Percentiles rank a stretch among this genome's conserved stretches.
phyloP scores from a whole-genome alignment of 2,329 filamentous ascomycete species.

The Colletotrichum musicola region DNA sequence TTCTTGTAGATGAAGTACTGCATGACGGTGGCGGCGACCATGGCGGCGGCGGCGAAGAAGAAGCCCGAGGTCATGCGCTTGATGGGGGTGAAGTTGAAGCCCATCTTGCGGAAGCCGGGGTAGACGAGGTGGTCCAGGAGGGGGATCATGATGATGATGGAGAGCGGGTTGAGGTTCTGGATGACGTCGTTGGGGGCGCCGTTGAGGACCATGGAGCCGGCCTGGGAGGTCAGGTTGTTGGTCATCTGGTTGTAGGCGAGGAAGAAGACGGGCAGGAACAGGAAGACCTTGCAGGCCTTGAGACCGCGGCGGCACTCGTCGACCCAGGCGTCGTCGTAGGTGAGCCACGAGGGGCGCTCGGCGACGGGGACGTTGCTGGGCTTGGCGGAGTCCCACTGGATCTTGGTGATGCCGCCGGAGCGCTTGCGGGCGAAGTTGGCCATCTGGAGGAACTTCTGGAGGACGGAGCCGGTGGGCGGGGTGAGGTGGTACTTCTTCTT shows the following conservation, averaged over 20 bases:
- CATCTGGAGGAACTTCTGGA: conserved; percentile 74
- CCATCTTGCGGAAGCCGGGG: conserved; percentile 72
- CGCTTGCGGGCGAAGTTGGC: conserved; percentile 72
- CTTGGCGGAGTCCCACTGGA: conserved; percentile 77
- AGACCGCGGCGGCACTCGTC: conserved; percentile 81
- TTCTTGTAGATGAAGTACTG: conserved; percentile 74
- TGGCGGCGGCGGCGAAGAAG: conserved; percentile 71
- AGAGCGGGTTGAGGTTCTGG: conserved; percentile 80
- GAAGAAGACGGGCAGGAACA: conserved; percentile 76
- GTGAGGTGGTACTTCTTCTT: conserved; percentile 71
- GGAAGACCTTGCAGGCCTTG: conserved; percentile 77
- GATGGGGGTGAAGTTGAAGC: conserved; percentile 79
- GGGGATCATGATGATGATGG: conserved; percentile 81
- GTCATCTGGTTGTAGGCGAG: conserved; percentile 71
- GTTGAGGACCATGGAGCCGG: conserved; percentile 73
- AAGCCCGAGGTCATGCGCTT: conserved; percentile 82
- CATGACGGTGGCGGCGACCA: conserved; percentile 69
- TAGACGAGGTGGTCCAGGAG: conserved; percentile 78
- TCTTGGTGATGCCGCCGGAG: conserved; percentile 71
- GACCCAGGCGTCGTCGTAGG: conserved; percentile 86
- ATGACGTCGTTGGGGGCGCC: conserved; percentile 84
- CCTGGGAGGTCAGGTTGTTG: conserved; percentile 73
- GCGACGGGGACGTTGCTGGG: conserved; percentile 70
- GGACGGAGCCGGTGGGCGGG: conserved; percentile 79
- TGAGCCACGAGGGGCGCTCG: conserved; percentile 79